Base-by-base conservation (phyloP, 805 yeast genomes). In the Candida orba region DNA sequence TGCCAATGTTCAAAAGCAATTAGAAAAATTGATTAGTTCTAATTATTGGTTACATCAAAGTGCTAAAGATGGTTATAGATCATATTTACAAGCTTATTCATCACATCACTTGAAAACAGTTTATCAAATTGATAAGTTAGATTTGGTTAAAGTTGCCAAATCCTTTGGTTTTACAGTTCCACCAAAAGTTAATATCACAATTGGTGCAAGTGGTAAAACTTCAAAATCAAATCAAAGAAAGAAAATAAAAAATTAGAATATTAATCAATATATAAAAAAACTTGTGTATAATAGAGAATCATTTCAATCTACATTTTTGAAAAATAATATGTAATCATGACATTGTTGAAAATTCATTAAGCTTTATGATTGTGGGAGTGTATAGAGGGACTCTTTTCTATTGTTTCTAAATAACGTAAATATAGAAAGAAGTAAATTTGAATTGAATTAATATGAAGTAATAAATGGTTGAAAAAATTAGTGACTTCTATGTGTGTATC, bases 51-150 rank as follows among this genome's bases (percentile, higher is more conserved):
- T 93, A 53, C 95, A 93, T 64, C 95, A 87, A 66, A 75, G 90
- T 43, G 99, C 99, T 27, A 87, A 89, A 66, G 99, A 93, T 61
- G 99, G 99, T 47, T 93, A 93, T 71, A 78, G 97, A 63, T 80
- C 98, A 3, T 93, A 93, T 66, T 73, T 93, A 58, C 99, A 93
- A 68, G 98, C 99, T 6, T 93, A 93, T 61, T 90, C 99, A 7
- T 84, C 96, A 20, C 99, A 93, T 67, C 95, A 90, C 59, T 73
- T 93, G 66, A 93, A 93, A 66, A 86, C 96, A 2, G 99, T 93
- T 14, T 93, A 93, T 62, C 95, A 90, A 68, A 88, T 93, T 56
- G 98, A 93, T 66, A 88, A 90, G 67, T 73, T 93, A 48, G 99
- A 93, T 64, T 71, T 93, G 51, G 91, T 81, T 31, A 93, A 91